phyloP scores from a whole-genome alignment of 768 basidiomycete species.

The Floccularia luteovirens region DNA sequence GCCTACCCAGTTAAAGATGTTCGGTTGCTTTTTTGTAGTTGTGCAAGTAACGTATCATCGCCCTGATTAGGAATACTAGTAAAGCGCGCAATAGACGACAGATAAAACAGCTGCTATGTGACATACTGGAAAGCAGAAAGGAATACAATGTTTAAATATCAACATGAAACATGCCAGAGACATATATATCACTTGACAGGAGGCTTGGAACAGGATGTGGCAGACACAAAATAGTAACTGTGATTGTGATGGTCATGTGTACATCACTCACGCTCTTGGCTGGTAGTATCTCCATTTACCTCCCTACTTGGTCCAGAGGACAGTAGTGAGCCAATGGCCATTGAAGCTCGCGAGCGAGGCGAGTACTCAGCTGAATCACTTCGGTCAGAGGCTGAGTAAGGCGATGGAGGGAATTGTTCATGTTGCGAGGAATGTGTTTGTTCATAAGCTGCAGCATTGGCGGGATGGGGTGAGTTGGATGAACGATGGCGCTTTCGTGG shows the following conservation, averaged over 20 bases:
- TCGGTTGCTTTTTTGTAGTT: too few relatives aligned
- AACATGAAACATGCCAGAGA: too few relatives aligned
- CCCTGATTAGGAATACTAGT: too few relatives aligned
- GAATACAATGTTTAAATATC: too few relatives aligned
- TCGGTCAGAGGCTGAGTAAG: slow-evolving; percentile 60
- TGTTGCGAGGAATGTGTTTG: slow-evolving; percentile 25
- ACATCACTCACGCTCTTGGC: slow-evolving; percentile 19
- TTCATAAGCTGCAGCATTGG: slow-evolving; percentile 32
- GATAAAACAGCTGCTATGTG: too few relatives aligned
- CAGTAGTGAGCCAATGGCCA: slow-evolving; percentile 75
- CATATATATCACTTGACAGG: too few relatives aligned
- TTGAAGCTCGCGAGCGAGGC: slow-evolving; percentile 63
- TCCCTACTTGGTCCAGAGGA: slow-evolving; percentile 36
- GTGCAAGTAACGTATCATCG: too few relatives aligned
- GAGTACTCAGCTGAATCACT: slow-evolving; percentile 66
- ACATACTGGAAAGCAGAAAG: too few relatives aligned
- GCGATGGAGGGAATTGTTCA: slow-evolving; percentile 60
- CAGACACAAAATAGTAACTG: background rate
- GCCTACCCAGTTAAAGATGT: too few relatives aligned
- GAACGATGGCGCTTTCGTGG: slow-evolving; percentile 58
- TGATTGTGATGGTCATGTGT: slow-evolving; percentile 2
- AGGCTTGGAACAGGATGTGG: background rate
- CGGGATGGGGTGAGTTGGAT: slow-evolving; percentile 48
- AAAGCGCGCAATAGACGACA: too few relatives aligned
- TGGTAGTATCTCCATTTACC: slow-evolving; percentile 21